Evolutionary conservation across 202 grass and related monocot genomes (phyloP).

Genomic region (Eragrostis tef): DNA sequence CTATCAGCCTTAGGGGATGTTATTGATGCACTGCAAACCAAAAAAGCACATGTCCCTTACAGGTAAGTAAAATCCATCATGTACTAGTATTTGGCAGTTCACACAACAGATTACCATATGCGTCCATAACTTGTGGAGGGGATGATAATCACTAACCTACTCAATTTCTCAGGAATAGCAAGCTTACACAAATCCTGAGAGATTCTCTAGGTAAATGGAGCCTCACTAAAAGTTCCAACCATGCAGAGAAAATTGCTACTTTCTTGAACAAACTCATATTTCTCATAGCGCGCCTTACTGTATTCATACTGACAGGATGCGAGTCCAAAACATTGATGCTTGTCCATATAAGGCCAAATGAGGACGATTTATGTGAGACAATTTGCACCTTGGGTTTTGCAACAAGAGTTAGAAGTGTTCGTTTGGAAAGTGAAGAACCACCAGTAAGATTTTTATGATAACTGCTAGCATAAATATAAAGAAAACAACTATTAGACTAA

Average conservation of each 20-base stretch:
- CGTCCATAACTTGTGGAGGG: not conserved
- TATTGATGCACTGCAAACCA: conserved; percentile 82
- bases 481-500: conserved; percentile 6
- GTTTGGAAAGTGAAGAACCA: conserved; percentile 69
- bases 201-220: conserved; percentile 86
- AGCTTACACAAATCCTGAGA: conserved; percentile 89
- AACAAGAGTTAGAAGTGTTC: conserved; percentile 81
- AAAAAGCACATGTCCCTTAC: conserved; percentile 84
- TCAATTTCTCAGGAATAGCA: conserved; percentile 82
- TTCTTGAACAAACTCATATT: conserved; percentile 35
- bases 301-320: conserved; percentile 63
- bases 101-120: conserved; percentile 28
- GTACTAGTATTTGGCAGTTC: conserved; percentile 17
- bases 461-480: conserved; percentile 40
- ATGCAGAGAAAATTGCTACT: conserved; percentile 24
- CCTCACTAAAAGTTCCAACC: conserved; percentile 1
- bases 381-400: conserved; percentile 95
- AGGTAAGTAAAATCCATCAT: conserved; percentile 60
- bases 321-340: conserved; percentile 98
- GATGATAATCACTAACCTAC: conserved; percentile 31
- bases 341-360: conserved; percentile 85
- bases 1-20: conserved; percentile 97
- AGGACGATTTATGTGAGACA: conserved; percentile 88
- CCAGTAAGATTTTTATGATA: conserved; percentile 63
- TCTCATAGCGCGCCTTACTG: conserved; percentile 41